Evolutionary conservation across 169 alveolate genomes (phyloP).

Genomic region (Cryptosporidium canis): DNA sequence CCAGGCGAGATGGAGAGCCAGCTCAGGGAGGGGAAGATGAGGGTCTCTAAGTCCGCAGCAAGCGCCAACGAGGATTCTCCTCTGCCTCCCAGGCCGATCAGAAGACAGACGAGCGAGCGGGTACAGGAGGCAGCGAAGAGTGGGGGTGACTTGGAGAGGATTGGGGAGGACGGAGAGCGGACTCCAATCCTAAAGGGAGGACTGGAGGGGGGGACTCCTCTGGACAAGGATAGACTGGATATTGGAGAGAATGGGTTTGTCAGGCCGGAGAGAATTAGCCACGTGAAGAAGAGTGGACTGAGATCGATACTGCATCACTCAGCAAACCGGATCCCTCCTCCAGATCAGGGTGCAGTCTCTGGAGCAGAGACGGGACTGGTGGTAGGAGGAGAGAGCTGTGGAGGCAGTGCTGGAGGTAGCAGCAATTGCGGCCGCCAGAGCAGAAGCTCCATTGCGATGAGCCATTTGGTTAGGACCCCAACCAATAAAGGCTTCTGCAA

Average conservation of each 20-base stretch:
- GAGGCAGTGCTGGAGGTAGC: constrained; percentile 18
- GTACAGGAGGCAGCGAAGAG: background rate
- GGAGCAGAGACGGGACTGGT: background rate
- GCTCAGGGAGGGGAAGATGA: background rate
- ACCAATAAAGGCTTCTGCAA: constrained; percentile 14
- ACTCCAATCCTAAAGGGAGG: constrained; percentile 41
- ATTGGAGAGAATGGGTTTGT: constrained; percentile 20
- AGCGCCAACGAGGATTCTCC: constrained; percentile 59
- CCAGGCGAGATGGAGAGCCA: background rate
- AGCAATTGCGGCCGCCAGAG: background rate
- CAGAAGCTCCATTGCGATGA: background rate
- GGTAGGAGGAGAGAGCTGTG: background rate
- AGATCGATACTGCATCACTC: constrained; percentile 62
- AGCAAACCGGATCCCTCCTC: constrained; percentile 19
- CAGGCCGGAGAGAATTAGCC: constrained; percentile 66
- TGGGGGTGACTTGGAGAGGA: background rate
- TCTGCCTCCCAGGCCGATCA: constrained; percentile 63
- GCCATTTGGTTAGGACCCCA: constrained; percentile 50
- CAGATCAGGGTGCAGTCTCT: background rate
- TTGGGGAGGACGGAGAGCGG: constrained; percentile 23
- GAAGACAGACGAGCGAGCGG: constrained; percentile 31
- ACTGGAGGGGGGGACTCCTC: constrained; percentile 17
- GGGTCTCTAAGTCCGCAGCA: background rate
- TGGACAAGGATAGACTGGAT: background rate
- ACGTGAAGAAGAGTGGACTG: constrained; percentile 57